A percentile compares a stretch with the other conserved stretches of the same genome.
These are phyloP conservation scores for Pseudonitzschia pungens DNA, from an alignment of 108 stramenopile genomes.

Conservation along the genomic window DNA sequence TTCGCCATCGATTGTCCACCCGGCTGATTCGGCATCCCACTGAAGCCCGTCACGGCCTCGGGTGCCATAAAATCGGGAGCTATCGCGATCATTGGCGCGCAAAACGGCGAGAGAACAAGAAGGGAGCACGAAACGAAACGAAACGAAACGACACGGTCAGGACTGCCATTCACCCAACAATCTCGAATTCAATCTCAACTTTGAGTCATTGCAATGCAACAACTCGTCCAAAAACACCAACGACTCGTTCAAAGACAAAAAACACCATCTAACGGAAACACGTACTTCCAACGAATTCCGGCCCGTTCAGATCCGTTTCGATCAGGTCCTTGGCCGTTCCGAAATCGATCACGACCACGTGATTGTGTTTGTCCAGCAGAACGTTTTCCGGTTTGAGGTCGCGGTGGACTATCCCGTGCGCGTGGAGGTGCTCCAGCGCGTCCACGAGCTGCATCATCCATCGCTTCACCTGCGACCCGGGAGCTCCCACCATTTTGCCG, in stretches of 20 bases:
- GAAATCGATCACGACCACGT: constrained; percentile 95
- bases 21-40: constrained; percentile 30
- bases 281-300: constrained; percentile 91
- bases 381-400: constrained; percentile 98
- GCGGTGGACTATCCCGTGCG: constrained; percentile 92
- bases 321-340: constrained; percentile 97
- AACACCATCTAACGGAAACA: neutral
- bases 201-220: too few relatives aligned
- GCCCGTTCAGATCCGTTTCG: constrained; percentile 93
- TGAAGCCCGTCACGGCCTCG: constrained; percentile 83
- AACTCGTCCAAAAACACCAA: too few relatives aligned
- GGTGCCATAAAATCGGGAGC: constrained; percentile 99
- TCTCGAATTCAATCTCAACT: too few relatives aligned
- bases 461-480: constrained; percentile 66
- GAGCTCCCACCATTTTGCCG: constrained; percentile 69
- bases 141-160: neutral
- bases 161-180: neutral
- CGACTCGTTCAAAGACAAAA: neutral
- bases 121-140: neutral
- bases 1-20: constrained; percentile 2
- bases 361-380: constrained; percentile 65
- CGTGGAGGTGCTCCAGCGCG: constrained; percentile 90
- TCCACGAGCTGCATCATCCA: constrained; percentile 84
- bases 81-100: too few relatives aligned
- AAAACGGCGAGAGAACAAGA: neutral